Conservation (phyloP, 169 alveolate species). For the Prorocentrum cordatum region DNA sequence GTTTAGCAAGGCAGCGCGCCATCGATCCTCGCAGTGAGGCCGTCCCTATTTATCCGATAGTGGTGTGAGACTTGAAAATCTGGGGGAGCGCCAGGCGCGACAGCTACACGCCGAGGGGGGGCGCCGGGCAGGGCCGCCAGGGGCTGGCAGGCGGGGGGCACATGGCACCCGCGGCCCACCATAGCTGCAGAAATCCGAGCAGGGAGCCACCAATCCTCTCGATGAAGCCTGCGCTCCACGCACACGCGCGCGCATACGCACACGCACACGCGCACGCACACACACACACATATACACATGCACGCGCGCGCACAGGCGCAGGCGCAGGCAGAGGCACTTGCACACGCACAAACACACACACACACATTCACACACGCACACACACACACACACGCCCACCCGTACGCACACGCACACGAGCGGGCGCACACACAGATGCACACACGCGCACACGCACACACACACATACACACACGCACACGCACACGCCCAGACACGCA, state of each 20-base stretch:
- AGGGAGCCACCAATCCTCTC: too few relatives aligned
- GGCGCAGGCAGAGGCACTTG: background rate
- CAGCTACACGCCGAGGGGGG: background rate
- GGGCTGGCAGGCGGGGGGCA: too few relatives aligned
- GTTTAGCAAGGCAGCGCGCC: too few relatives aligned
- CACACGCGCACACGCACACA: background rate
- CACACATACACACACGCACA: background rate
- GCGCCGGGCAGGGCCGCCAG: background rate
- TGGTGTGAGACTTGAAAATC: too few relatives aligned
- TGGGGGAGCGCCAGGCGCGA: too few relatives aligned
- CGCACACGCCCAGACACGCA: background rate
- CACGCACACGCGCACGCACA: background rate
- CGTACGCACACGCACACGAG: background rate
- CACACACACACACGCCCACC: background rate
- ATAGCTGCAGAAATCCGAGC: too few relatives aligned
- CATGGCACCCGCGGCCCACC: too few relatives aligned
- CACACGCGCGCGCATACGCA: background rate
- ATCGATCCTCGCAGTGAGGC: too few relatives aligned
- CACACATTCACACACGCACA: background rate
- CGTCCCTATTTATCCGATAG: too few relatives aligned
- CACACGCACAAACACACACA: background rate
- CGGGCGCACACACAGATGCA: background rate
- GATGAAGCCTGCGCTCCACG: background rate
- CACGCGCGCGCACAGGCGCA: background rate
- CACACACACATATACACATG: background rate